Evolutionary conservation across 2,329 filamentous ascomycete genomes (phyloP).

Genomic region (Venturia oleaginea): DNA sequence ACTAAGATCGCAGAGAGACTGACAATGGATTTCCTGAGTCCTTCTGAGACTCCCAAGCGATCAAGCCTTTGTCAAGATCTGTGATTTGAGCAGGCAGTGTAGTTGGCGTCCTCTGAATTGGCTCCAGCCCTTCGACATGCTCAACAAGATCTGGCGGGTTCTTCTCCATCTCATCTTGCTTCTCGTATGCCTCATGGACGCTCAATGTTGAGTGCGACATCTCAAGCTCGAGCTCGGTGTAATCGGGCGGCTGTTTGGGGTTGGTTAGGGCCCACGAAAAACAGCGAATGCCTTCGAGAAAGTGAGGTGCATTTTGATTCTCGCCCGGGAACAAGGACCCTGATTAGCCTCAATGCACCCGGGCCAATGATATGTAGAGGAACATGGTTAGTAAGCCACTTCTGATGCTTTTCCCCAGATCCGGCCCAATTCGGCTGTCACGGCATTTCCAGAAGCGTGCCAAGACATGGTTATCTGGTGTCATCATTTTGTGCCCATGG

Average conservation of each 20-base stretch:
- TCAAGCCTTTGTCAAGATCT: constrained; percentile 13
- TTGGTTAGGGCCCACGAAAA: not conserved
- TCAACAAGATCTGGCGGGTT: not conserved
- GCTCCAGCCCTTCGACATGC: constrained; percentile 7
- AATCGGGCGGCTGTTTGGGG: too few species aligned
- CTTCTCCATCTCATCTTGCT: not conserved
- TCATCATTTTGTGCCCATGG: not conserved
- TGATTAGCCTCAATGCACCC: not conserved
- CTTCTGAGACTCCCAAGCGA: constrained; percentile 12
- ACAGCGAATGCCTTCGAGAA: not conserved
- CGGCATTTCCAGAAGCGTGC: not conserved
- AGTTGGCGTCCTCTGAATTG: not conserved
- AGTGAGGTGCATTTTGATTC: not conserved
- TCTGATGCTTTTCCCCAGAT: not conserved
- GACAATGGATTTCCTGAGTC: constrained; percentile 13
- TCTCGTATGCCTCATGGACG: not conserved
- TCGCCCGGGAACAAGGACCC: not conserved
- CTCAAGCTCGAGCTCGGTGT: too few species aligned
- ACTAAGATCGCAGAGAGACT: not conserved
- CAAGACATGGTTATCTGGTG: not conserved
- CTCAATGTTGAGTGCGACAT: not conserved
- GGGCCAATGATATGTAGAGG: not conserved
- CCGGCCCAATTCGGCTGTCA: not conserved
- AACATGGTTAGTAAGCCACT: not conserved
- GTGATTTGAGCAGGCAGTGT: constrained; percentile 8